Evolutionary conservation across 768 basidiomycete species (phyloP), one percentile per base, ranked within the genome.

Genomic region (Leccinum boreale): DNA sequence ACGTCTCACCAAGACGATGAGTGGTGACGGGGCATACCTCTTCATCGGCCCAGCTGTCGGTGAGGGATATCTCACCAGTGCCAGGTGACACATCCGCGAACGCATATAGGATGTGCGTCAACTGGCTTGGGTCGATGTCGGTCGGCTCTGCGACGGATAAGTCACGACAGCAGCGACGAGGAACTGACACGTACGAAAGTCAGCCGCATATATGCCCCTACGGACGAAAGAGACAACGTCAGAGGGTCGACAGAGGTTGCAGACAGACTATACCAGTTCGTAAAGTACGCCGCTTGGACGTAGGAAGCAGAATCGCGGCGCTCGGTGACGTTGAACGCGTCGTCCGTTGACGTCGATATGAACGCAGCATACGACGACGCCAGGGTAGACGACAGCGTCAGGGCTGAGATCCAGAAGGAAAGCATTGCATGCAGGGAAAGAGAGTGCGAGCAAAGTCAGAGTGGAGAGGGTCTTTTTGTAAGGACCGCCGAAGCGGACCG

Each of bases 71-170:
- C 17, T 73, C 68, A 12, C 92, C 90, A 0, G 83, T 81, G 46
- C 76, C 74, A 7, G 84, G 69, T 54, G 82, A 79, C 36, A 86
- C 81, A 69, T 92, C 89, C 48, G 87, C 90, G 67, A 94, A 94
- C 3, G 89, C 80, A 63, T 92, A 92, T 17, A 90, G 73, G 64
- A 92, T 82, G 76, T 90, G 90, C 6, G 89, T 91, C 61, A 94
- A 75, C 39, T 79, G 75, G 3, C 75, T 72, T 9, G 84, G 70
- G 47, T 78, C 77, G 56, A 90, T 84, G 57, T 87, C 81, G 21
- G 80, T 83, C 1, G 87, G 87, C 67, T 87, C 87, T 88, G 66
- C 26, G 62, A 24, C 31, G 28, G 45, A 44, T 62, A 52, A 39
- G 63, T 23, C 39, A 52, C n/a, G 28, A 54, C 15, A 24, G 45